These are phyloP conservation scores for Gentiana straminea DNA, from an alignment of 257 asterid species.

Conservation along the genomic window DNA sequence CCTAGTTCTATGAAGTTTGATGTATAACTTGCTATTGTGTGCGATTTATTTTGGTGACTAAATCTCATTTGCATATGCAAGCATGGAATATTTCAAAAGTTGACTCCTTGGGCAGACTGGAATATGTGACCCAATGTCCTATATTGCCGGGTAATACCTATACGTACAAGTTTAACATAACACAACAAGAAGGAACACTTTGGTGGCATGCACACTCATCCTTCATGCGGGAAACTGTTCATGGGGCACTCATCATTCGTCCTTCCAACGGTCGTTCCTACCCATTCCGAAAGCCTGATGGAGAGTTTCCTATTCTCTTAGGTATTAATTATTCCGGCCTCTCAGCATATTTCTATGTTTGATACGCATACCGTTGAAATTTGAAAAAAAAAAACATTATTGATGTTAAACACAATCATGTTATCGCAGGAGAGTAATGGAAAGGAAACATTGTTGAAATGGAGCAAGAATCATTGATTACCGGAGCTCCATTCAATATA, in stretches of 20 bases:
- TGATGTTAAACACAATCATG: too few relatives aligned
- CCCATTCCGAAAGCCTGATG: conserved; percentile 44
- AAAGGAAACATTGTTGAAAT: conserved; percentile 44
- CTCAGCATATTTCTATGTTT: too few relatives aligned
- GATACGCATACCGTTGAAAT: too few relatives aligned
- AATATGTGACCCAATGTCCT: conserved; percentile 62
- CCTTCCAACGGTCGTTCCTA: conserved; percentile 15
- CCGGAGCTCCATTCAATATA: conserved; percentile 40
- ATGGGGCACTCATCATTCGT: conserved; percentile 22
- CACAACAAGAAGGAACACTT: conserved; percentile 39
- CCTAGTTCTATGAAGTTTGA: too few relatives aligned
- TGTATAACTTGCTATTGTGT: too few relatives aligned
- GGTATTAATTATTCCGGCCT: conserved; percentile 14
- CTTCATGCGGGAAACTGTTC: conserved; percentile 59
- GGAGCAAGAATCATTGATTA: conserved; percentile 35
- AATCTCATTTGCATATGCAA: conserved; percentile 8
- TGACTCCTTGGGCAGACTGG: conserved; percentile 52
- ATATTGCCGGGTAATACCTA: conserved; percentile 48
- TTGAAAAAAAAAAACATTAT: not conserved
- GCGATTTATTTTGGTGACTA: too few relatives aligned
- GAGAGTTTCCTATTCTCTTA: conserved; percentile 30
- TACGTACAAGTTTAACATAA: conserved; percentile 26
- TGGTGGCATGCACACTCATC: conserved; percentile 53
- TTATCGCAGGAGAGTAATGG: conserved; percentile 51
- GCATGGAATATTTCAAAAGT: conserved; percentile 63